Percentiles rank a stretch among this genome's conserved stretches.
Conservation (phyloP, 108 stramenopile species). For the Skeletonema costatum region DNA sequence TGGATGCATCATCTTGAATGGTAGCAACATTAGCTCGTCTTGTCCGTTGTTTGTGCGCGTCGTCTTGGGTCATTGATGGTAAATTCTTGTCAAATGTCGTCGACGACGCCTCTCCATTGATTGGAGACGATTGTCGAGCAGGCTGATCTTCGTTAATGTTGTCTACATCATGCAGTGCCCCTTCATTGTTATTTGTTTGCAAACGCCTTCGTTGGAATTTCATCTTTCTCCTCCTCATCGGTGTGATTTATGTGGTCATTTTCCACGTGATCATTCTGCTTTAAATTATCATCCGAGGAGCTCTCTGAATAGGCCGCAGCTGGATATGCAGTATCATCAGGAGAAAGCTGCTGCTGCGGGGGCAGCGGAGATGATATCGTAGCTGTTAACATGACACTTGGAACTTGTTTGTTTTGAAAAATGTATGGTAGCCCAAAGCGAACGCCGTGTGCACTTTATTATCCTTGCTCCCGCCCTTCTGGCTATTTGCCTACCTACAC, state of each 20-base stretch:
- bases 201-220: not conserved
- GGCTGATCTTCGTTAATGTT: not conserved
- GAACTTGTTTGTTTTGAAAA: too few relatives aligned
- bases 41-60: not conserved
- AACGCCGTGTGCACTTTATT: too few relatives aligned
- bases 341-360: not conserved
- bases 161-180: not conserved
- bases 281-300: not conserved
- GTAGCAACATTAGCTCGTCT: not conserved
- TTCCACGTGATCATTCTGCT: not conserved
- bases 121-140: not conserved
- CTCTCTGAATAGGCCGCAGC: not conserved
- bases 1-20: conserved; percentile 19
- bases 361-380: not conserved
- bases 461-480: too few relatives aligned
- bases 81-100: not conserved
- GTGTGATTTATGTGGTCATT: not conserved
- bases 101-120: not conserved
- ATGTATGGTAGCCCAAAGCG: too few relatives aligned
- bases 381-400: not conserved
- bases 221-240: not conserved
- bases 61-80: not conserved
- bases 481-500: too few relatives aligned
- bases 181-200: not conserved
- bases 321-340: not conserved